These are phyloP conservation scores for Yarrowia deformans DNA, from an alignment of 805 yeast genomes.

Conservation along the genomic window DNA sequence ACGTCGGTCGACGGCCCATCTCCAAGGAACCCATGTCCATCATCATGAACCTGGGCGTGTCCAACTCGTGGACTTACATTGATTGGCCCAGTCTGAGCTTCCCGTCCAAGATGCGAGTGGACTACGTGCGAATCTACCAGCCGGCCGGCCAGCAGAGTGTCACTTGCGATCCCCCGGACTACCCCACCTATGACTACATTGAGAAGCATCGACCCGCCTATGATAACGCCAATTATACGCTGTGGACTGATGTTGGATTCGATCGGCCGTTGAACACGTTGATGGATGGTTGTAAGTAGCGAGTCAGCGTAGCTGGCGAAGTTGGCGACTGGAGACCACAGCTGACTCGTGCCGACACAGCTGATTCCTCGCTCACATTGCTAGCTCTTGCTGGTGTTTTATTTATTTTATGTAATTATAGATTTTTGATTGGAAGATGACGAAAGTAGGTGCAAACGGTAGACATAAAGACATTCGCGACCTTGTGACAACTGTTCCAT, in stretches of 20 bases:
- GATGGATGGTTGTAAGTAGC: constrained; percentile 51
- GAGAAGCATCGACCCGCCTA: constrained; percentile 73
- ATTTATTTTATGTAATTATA: constrained; percentile 30
- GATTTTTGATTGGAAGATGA: background rate
- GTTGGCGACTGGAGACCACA: no score
- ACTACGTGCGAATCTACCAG: constrained; percentile 90
- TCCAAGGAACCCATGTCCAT: constrained; percentile 94
- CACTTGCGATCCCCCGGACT: constrained; percentile 86
- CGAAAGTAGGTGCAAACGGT: background rate
- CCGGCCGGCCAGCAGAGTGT: constrained; percentile 66
- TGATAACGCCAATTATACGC: constrained; percentile 68
- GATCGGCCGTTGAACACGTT: constrained; percentile 66
- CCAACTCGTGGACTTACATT: constrained; percentile 91
- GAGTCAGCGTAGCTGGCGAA: background rate
- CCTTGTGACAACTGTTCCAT: no score
- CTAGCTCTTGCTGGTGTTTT: background rate
- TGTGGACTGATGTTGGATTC: constrained; percentile 81
- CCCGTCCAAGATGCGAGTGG: constrained; percentile 79
- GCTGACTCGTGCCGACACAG: no score
- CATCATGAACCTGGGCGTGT: constrained; percentile 85
- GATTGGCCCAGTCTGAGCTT: constrained; percentile 81
- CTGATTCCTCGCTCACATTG: no score
- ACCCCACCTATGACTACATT: constrained; percentile 88
- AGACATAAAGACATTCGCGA: background rate
- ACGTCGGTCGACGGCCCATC: constrained; percentile 80